Evolutionary conservation across 805 yeast species (phyloP).

Genomic region (Priceomyces medius): DNA sequence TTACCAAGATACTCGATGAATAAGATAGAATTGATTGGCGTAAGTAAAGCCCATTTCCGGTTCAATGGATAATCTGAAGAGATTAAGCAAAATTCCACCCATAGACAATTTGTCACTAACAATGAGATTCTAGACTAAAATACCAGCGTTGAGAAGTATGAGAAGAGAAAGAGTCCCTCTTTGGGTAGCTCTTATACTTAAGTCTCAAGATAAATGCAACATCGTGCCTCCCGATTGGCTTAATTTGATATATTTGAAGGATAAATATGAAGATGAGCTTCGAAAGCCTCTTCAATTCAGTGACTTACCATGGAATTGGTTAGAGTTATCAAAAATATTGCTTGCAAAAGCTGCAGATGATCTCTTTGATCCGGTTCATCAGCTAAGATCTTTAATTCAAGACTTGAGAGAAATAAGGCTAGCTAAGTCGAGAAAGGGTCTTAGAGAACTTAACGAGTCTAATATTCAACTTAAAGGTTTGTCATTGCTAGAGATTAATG

Average conservation of each 20-base stretch:
- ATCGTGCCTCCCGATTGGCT: slow-evolving; percentile 89
- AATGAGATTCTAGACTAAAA: slow-evolving; percentile 40
- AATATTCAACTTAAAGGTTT: slow-evolving; percentile 82
- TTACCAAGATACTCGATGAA: slow-evolving; percentile 77
- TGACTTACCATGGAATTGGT: slow-evolving; percentile 83
- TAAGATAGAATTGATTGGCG: slow-evolving; percentile 63
- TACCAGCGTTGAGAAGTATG: slow-evolving; percentile 66
- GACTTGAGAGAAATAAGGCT: slow-evolving; percentile 82
- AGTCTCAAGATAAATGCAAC: slow-evolving; percentile 82
- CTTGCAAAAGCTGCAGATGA: slow-evolving; percentile 77
- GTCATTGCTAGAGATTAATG: slow-evolving; percentile 83
- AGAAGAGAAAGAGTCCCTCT: slow-evolving; percentile 70
- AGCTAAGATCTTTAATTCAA: slow-evolving; percentile 66
- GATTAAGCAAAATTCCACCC: not conserved
- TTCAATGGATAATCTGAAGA: not conserved
- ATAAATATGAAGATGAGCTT: slow-evolving; percentile 65
- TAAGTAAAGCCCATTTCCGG: too few relatives aligned
- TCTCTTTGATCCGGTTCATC: slow-evolving; percentile 68
- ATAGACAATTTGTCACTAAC: too few relatives aligned
- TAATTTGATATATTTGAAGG: slow-evolving; percentile 49
- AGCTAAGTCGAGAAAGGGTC: slow-evolving; percentile 78
- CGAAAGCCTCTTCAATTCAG: slow-evolving; percentile 59
- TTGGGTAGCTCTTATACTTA: slow-evolving; percentile 84
- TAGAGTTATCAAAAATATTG: slow-evolving; percentile 71
- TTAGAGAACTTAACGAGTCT: slow-evolving; percentile 73